Evolutionary conservation across 1,284 basidiomycete genomes (phyloP).

Genomic region (Boletellus sp.): DNA sequence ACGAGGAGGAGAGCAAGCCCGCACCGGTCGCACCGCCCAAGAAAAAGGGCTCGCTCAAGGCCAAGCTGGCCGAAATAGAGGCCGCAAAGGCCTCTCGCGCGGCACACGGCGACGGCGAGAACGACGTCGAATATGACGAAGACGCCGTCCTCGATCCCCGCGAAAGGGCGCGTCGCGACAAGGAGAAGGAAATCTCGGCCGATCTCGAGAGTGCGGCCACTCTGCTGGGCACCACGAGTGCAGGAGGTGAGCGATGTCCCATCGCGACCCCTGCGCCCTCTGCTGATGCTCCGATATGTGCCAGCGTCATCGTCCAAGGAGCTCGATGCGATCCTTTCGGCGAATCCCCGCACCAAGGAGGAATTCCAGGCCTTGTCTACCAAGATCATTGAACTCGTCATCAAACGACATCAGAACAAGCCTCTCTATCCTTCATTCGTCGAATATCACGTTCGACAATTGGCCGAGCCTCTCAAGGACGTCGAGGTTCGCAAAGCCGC

Average conservation of each 20-base stretch:
- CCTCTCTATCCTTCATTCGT: constrained; percentile 80
- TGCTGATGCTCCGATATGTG: constrained; percentile 1
- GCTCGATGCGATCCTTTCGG: constrained; percentile 66
- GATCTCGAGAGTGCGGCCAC: constrained; percentile 83
- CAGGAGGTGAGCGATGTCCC: constrained; percentile 54
- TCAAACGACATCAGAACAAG: constrained; percentile 75
- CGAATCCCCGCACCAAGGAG: constrained; percentile 79
- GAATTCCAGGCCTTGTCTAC: constrained; percentile 77
- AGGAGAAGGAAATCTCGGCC: constrained; percentile 76
- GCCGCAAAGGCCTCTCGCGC: constrained; percentile 55
- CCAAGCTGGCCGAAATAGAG: constrained; percentile 87
- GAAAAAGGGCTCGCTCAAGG: constrained; percentile 89
- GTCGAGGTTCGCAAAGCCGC: constrained; percentile 88
- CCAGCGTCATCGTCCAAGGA: constrained; percentile 65
- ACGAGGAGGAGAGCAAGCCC: constrained; percentile 62
- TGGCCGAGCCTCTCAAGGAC: constrained; percentile 76
- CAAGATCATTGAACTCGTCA: constrained; percentile 67
- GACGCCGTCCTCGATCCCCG: constrained; percentile 79
- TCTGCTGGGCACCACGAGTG: constrained; percentile 68
- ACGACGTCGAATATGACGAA: constrained; percentile 58
- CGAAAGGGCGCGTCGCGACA: constrained; percentile 72
- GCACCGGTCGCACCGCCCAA: constrained; percentile 61
- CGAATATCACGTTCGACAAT: constrained; percentile 73
- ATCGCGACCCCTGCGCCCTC: not conserved
- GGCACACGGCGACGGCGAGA: constrained; percentile 32